These are phyloP conservation scores for Boletus subparvulus DNA, from an alignment of 768 basidiomycete species.

Conservation along the genomic window DNA sequence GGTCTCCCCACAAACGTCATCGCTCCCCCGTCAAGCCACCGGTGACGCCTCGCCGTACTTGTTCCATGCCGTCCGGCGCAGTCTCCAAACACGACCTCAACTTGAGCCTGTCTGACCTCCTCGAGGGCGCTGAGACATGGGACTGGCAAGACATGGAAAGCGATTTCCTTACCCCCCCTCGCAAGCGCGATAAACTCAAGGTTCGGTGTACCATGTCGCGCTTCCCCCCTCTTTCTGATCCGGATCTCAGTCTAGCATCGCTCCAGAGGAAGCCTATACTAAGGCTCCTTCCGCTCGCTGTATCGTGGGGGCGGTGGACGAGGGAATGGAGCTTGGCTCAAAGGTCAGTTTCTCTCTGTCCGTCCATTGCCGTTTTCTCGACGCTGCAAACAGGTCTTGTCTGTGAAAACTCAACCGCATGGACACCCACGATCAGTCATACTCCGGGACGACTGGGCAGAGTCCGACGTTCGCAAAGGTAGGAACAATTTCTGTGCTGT, in stretches of 20 bases:
- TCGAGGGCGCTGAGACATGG: slow-evolving; percentile 69
- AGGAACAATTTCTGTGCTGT: slow-evolving; percentile 8
- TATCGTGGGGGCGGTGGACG: slow-evolving; percentile 48
- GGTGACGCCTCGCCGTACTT: slow-evolving; percentile 8
- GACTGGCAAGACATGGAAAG: slow-evolving; percentile 60
- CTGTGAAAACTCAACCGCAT: slow-evolving; percentile 43
- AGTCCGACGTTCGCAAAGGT: slow-evolving; percentile 63
- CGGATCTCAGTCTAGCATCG: slow-evolving; percentile 7
- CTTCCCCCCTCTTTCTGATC: slow-evolving; percentile 4
- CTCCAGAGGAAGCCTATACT: slow-evolving; percentile 18
- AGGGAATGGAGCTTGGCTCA: slow-evolving; percentile 22
- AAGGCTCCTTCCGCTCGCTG: slow-evolving; percentile 54
- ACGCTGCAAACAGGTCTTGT: slow-evolving; percentile 43
- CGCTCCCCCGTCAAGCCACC: slow-evolving; percentile 21
- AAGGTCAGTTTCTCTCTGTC: slow-evolving; percentile 16
- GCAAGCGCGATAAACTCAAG: slow-evolving; percentile 24
- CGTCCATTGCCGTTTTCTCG: not conserved
- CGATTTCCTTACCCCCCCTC: slow-evolving; percentile 51
- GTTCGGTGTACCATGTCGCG: slow-evolving; percentile 2
- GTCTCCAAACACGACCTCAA: slow-evolving; percentile 22
- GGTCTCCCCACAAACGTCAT: slow-evolving; percentile 13
- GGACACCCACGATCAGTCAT: slow-evolving; percentile 49
- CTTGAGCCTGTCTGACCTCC: slow-evolving; percentile 46
- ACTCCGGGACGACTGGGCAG: slow-evolving; percentile 77
- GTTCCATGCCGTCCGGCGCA: slow-evolving; percentile 7